Conservation (phyloP, 306 rosid genomes). For the Pyrus bretschneideri region DNA sequence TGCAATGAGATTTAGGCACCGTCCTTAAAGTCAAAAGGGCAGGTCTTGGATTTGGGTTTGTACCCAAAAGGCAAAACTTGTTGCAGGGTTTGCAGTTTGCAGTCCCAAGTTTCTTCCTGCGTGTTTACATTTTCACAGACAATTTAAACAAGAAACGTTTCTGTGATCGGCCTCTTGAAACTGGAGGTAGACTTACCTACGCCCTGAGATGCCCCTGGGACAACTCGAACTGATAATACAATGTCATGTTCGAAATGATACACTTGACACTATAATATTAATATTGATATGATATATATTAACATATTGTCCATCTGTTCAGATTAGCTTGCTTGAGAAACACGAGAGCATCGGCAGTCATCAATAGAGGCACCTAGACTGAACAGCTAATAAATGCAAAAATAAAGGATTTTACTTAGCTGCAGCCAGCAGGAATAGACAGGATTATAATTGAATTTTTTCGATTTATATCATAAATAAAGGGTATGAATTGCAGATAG, state of each 20-base stretch:
- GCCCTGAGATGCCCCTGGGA: neutral
- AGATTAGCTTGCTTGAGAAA: neutral
- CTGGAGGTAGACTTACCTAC: neutral
- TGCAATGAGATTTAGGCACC: slow-evolving; percentile 10
- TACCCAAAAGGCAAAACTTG: neutral
- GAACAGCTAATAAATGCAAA: neutral
- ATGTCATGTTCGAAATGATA: no score
- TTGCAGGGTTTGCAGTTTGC: neutral
- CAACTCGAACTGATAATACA: neutral
- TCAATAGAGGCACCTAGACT: neutral
- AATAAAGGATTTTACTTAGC: neutral
- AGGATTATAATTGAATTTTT: neutral
- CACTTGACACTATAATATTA: no score
- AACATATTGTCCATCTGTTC: no score
- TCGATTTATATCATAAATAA: neutral
- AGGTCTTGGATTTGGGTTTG: neutral
- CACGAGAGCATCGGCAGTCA: neutral
- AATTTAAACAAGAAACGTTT: neutral
- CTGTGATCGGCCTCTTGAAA: neutral
- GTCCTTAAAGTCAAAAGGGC: slow-evolving; percentile 1
- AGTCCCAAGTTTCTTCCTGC: neutral
- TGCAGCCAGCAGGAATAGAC: neutral
- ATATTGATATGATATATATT: no score
- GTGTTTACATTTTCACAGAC: neutral
- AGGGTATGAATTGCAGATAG: neutral